Base-by-base conservation (phyloP, 106 monocot genomes). In the Dendrobium officinale region DNA sequence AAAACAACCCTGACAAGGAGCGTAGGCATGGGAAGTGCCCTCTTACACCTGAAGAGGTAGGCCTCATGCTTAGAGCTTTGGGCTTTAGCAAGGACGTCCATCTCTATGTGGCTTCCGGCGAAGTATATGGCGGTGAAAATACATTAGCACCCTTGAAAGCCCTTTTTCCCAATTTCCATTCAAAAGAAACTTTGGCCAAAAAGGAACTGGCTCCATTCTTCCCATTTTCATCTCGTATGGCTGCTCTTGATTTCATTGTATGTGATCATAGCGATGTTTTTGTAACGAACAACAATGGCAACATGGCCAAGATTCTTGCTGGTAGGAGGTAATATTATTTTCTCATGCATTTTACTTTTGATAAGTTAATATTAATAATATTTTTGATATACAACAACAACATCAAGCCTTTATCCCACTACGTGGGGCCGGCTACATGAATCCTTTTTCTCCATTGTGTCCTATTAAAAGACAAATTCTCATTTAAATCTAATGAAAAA, bases 211-310 rank as follows among this genome's bases (percentile, higher is more conserved):
- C 82, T 41, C 89, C 86, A 20, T 91, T 91, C 79, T 80, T 84
- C 22, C n/a, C 56, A 2, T 94, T 91, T 42, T 94, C 94, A n/a
- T 94, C 94, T 77, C 91, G 94, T 2, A 91, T 91, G 91, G 94
- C 94, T 80, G 94, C 94, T 67, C 87, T 94, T 76, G 94, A 94
- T 80, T 94, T 89, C 74, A 88, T 94, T n/a, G 94, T 94, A 9
- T 94, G 94, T 55, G 94, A 94, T 70, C 86, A 79, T 55, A 94
- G 94, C 58, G 91, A 94, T 79, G 94, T 82, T 2, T 94, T 94
- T 79, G 89, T 94, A 5, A 89, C 94, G 22, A 94, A 94, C 79
- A 94, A 94, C 74, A 94, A 94, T 37, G 94, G 94, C 42, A 94
- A 94, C 81, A 94, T 94, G 94, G 94, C 94, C 9, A 87, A 81